Evolutionary conservation across 176 grass and related monocot species (phyloP), one percentile per base, ranked within the genome.

Genomic region (Ananas comosus): DNA sequence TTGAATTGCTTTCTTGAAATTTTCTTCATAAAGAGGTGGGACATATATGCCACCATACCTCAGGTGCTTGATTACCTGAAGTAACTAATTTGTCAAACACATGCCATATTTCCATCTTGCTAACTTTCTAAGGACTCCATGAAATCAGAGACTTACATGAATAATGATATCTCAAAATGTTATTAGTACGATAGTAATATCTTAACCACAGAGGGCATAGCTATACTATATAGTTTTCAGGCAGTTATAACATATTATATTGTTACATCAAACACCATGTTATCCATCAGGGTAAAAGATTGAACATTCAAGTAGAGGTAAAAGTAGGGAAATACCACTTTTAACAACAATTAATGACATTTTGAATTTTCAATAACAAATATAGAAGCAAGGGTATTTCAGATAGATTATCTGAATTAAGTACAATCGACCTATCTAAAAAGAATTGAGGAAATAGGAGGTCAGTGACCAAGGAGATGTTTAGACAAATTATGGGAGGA

Each of bases 1-100:
- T 83, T 79, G 79, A 57, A 96, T 92, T 73, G 92, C 92, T 68
- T 88, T 88, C 72, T 72, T 89, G 70, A 96, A 92, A 65, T 79
- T 87, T 70, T 96, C 88, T 86, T 96, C 92, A 68, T 89, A 92
- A 71, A 80, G 80, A 79, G 88, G 73, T 64, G 92, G 83, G 59
- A 92, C 79, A 83, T 83, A 89, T 78, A 79, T 73, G 71, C 70
- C 70, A 85, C 68, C 83, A 23, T 89, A 96, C 74, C 51, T 78
- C 74, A 96, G 74, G 80, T 92, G 88, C 81, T 89, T 92, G 69
- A 96, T 87, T 73, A 92, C 83, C 92, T 96, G 88, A 82, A 87
- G 70, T 81, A 81, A 64, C 64, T 59, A 59, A 59, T 59, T 59
- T 59, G 54, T 59, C 54, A 63, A 48, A 70, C 0, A 48, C 12